Conservation (phyloP, 73 alveolate genomes). For the Paramecium biaurelia region DNA sequence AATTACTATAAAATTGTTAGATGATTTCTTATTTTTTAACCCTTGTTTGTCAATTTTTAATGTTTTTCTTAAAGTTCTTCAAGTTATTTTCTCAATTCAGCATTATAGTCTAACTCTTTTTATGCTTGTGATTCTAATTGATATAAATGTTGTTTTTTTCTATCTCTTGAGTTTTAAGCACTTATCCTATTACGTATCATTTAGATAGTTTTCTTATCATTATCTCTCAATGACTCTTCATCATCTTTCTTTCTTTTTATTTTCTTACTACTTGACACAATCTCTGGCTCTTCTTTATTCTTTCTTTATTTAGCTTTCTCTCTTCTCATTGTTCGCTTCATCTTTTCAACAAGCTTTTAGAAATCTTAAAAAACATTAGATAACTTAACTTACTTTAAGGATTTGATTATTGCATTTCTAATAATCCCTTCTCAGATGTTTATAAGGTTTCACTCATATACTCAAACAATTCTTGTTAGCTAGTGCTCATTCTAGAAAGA, state of each 20-base stretch:
- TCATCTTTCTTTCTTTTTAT: constrained; percentile 36
- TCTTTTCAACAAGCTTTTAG: not conserved
- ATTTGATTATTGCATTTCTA: not conserved
- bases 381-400: not conserved
- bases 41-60: not conserved
- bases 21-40: not conserved
- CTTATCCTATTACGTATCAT: constrained; percentile 71
- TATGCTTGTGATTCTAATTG: not conserved
- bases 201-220: constrained; percentile 71
- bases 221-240: constrained; percentile 56
- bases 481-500: not conserved
- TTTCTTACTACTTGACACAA: not conserved
- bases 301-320: constrained; percentile 33
- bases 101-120: not conserved
- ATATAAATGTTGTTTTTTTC: constrained; percentile 59
- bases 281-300: not conserved
- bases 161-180: constrained; percentile 74
- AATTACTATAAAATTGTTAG: not conserved
- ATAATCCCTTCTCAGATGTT: not conserved
- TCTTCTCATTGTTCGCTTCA: constrained; percentile 24
- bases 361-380: not conserved
- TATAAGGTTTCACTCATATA: constrained; percentile 12
- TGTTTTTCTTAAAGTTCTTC: not conserved
- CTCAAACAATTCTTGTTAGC: not conserved
- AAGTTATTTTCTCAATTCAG: not conserved